Conservation (phyloP, 1,139 yeast species). For the Petasospora rhodanensis region DNA sequence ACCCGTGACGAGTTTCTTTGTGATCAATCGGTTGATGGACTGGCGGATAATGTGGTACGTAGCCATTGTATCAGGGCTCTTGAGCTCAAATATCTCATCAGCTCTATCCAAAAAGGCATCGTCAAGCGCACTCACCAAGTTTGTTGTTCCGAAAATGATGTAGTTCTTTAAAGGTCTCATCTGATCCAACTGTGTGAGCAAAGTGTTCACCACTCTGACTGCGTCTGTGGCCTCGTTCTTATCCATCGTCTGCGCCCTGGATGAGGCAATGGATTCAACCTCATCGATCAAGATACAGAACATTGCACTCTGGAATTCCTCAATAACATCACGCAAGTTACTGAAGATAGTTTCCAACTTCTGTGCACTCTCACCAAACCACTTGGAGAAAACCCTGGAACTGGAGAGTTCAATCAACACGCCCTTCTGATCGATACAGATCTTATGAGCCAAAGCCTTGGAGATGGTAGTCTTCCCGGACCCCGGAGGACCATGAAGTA, state of each 20-base stretch:
- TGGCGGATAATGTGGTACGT: constrained; percentile 26
- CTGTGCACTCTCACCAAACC: constrained; percentile 39
- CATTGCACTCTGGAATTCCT: constrained; percentile 18
- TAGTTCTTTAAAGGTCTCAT: constrained; percentile 31
- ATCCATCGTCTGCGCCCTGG: constrained; percentile 29
- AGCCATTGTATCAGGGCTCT: constrained; percentile 26
- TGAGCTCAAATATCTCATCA: constrained; percentile 29
- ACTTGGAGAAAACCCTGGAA: constrained; percentile 35
- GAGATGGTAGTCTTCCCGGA: constrained; percentile 50
- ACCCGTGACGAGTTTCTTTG: constrained; percentile 14
- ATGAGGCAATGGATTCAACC: constrained; percentile 37
- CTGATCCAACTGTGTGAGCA: constrained; percentile 34
- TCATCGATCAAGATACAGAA: constrained; percentile 36
- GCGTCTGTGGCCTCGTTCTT: constrained; percentile 36
- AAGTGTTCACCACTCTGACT: constrained; percentile 35
- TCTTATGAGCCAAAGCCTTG: constrained; percentile 35
- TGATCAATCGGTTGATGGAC: constrained; percentile 22
- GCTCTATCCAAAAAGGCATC: constrained; percentile 36
- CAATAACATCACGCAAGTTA: constrained; percentile 26
- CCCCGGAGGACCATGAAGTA: constrained; percentile 47
- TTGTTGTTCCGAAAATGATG: constrained; percentile 34
- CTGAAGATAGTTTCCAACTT: constrained; percentile 32
- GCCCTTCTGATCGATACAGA: constrained; percentile 25
- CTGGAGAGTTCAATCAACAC: constrained; percentile 34
- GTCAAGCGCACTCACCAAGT: constrained; percentile 30